Evolutionary conservation across 1,284 basidiomycete species (phyloP), one percentile per base, ranked within the genome.

Genomic region (Sporisorium graminicola): DNA sequence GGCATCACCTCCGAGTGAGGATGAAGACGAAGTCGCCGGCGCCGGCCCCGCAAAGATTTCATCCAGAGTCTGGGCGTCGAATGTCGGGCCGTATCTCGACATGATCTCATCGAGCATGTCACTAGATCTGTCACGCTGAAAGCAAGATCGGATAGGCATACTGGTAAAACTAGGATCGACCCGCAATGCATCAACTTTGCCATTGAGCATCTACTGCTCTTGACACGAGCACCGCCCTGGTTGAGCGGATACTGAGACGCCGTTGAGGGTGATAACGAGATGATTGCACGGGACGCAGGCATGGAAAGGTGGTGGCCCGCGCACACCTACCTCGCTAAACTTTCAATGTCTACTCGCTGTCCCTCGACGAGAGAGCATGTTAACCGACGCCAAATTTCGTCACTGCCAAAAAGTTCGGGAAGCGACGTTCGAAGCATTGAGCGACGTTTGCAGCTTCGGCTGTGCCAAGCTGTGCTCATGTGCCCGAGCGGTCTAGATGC

Each of bases 341-440:
- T 22, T 12, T 14, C 4, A 49, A 40, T 40, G 37, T n/a, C 5
- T 29, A n/a, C 14, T 47, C 47, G 47, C 47, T 29, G 47, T 29
- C 27, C 47, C 24, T 20, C 16, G 31, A 33, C 10, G 16, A 31
- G 22, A 5, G 27, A 18, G 13, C 22, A 37, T 9, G n/a, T 12
- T 43, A 54, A 52, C 56, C 31, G 46, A 50, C 46, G 64, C 35
- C 43, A 31, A 27, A 20, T 67, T 61, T 58, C 59, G 65, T 67
- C 65, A 67, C 44, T 52, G 29, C 5, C 40, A 22, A 59, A 18
- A 31, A 65, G 53, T 33, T 26, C 27, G 50, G 50, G 22, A 51
- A 26, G 22, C 27, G 26, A 47, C 46, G 46, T 47, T 47, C 26
- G 24, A 47, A 47, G 16, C 26, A 26, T 6, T 26, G 46, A 13